Base-by-base conservation (phyloP, 2,329 filamentous ascomycete genomes). In the Apiospora pterosperma region DNA sequence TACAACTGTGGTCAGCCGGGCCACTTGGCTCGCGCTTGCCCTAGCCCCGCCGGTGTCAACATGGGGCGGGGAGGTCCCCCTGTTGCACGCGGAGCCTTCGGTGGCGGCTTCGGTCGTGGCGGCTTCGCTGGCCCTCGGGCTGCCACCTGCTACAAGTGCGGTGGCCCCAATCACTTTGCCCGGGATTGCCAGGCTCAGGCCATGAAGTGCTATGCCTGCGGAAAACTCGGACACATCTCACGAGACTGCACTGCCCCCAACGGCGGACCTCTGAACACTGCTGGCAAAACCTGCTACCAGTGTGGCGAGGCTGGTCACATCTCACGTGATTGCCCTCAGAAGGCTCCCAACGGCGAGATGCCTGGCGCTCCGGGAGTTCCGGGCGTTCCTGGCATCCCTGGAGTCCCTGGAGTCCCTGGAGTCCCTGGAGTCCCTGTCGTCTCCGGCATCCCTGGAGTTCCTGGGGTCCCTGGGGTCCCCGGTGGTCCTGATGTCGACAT, bases 181-280 rank as follows among this genome's bases (percentile, higher is more conserved):
- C 92, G 96, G 70, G 96, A 99, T 76, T 99, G 96, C 85, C 96
- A 98, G 84, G 94, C 96, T 71, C 93, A 97, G 81, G 92, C 93
- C 68, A 97, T 97, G 93, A 97, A 97, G 84, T 97, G 94, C 86
- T 97, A 97, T 76, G 94, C 94, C 70, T 97, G 94, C 77, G 94
- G 94, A 77, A 97, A 97, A 84, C 88, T 97, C 71, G 93, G 93
- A 62, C 93, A 97, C 82, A 97, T 97, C 79, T 96, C 92, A 12
- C 84, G 85, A 73, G 96, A 99, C 81, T 99, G 96, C 85, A 97
- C 94, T 59, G 93, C 95, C 67, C 95, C 96, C 69, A 98, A 98
- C 79, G 96, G 96, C 64, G 96, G 96, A 28, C 93, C 95, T 59
- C 85, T 98, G 71, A 97, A 96, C 87, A 96, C 93, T 69, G 93